A percentile compares a stretch with the other conserved stretches of the same genome.
These are phyloP conservation scores for Boletus sensibilis DNA, from an alignment of 768 basidiomycete species.

Conservation along the genomic window DNA sequence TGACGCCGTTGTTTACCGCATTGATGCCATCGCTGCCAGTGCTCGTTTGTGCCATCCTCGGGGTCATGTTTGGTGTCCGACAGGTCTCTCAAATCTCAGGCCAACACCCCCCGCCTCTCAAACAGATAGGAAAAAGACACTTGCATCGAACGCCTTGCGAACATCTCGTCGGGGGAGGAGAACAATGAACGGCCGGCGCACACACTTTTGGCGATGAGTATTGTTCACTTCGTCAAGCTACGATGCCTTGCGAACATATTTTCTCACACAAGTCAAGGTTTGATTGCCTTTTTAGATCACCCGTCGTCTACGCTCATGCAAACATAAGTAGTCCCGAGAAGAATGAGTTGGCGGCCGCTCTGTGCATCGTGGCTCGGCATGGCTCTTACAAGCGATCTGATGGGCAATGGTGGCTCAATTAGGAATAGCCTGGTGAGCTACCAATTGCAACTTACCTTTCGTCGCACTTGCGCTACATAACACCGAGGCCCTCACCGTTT, in stretches of 20 bases:
- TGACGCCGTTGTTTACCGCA: neutral
- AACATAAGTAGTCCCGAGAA: neutral
- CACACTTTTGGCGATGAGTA: neutral
- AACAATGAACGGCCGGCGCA: neutral
- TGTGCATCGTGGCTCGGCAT: neutral
- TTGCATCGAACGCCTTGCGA: neutral
- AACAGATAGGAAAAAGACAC: neutral
- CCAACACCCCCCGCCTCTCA: neutral
- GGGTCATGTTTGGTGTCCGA: slow-evolving; percentile 1
- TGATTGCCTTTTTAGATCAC: neutral
- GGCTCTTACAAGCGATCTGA: neutral
- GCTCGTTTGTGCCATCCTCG: neutral
- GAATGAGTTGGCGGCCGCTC: neutral
- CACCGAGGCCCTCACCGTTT: neutral
- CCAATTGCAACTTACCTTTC: neutral
- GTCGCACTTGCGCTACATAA: neutral
- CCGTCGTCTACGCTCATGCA: neutral
- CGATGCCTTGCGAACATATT: neutral
- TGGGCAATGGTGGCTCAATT: neutral
- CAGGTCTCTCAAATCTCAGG: neutral
- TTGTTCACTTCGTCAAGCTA: neutral
- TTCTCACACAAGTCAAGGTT: neutral
- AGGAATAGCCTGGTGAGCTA: neutral
- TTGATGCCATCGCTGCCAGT: slow-evolving; percentile 3
- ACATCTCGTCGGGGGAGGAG: neutral